A percentile compares a stretch with the other conserved stretches of the same genome.
Evolutionary conservation across 2,329 filamentous ascomycete species (phyloP).

Genomic region (Beauveria varroae): DNA sequence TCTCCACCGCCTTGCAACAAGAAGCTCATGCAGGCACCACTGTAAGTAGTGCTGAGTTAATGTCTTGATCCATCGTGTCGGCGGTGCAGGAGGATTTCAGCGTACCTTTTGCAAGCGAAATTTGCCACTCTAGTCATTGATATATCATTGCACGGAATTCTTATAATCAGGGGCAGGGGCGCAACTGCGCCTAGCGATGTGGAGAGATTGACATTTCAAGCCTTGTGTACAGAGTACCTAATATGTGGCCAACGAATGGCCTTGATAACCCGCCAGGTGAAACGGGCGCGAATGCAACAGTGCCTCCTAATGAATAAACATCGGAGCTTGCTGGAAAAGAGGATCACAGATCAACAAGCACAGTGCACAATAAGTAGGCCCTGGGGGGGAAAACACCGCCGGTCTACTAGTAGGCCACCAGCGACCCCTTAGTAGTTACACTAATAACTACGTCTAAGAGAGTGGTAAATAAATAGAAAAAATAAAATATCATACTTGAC

Average conservation of each 20-base stretch:
- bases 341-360: constrained; percentile 5
- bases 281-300: background rate
- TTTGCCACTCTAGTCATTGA: background rate
- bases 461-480: too few relatives aligned
- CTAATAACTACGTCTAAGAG: too few relatives aligned
- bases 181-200: background rate
- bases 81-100: background rate
- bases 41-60: too few relatives aligned
- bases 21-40: too few relatives aligned
- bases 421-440: too few relatives aligned
- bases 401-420: too few relatives aligned
- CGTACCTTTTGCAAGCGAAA: background rate
- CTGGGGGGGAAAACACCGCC: too few relatives aligned
- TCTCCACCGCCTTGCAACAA: background rate
- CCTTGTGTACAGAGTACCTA: background rate
- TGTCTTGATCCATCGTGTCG: background rate
- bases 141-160: background rate
- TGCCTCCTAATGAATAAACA: background rate
- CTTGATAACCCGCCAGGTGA: background rate
- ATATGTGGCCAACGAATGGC: background rate
- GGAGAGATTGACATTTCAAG: background rate
- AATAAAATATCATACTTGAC: too few relatives aligned
- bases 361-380: background rate
- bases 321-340: background rate
- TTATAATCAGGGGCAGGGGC: background rate